These are phyloP conservation scores for Chloromonas sp. DNA, from an alignment of 163 green algal species.

Conservation along the genomic window DNA sequence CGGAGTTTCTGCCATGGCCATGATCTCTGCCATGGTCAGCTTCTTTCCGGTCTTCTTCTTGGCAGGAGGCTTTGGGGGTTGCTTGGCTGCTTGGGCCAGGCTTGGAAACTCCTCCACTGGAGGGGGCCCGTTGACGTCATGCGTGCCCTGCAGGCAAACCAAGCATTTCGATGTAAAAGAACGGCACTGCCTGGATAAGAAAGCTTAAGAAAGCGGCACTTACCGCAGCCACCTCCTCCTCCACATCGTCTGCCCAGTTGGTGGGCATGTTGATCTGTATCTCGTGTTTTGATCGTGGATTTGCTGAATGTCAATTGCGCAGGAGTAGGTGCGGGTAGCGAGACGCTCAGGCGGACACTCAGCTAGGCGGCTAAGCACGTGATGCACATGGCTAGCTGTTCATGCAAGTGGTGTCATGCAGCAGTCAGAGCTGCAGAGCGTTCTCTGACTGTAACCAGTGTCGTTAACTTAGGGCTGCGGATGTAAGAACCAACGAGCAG, in stretches of 20 bases:
- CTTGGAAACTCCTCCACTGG: neutral
- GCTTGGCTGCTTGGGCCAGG: neutral
- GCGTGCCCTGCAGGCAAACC: neutral
- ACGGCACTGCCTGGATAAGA: neutral
- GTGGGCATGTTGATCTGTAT: too few species aligned
- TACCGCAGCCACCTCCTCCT: neutral
- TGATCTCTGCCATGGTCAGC: neutral
- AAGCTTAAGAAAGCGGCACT: neutral
- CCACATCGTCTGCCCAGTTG: neutral
- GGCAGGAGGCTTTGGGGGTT: neutral
- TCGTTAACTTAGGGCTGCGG: too few species aligned
- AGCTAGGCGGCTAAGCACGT: too few species aligned
- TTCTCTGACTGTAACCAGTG: too few species aligned
- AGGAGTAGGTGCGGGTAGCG: too few species aligned
- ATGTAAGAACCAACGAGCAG: too few species aligned
- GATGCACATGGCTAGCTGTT: too few species aligned
- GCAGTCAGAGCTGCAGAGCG: too few species aligned
- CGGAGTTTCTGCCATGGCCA: neutral
- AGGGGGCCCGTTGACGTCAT: neutral
- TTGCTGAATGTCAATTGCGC: too few species aligned
- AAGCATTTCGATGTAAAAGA: neutral
- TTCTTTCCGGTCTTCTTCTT: neutral
- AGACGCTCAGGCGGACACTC: too few species aligned
- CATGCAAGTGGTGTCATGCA: too few species aligned
- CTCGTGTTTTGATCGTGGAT: too few species aligned